A percentile compares a stretch with the other conserved stretches of the same genome.
Evolutionary conservation across 2,329 filamentous ascomycete genomes (phyloP).

Genomic region (Amylocarpus encephaloides): DNA sequence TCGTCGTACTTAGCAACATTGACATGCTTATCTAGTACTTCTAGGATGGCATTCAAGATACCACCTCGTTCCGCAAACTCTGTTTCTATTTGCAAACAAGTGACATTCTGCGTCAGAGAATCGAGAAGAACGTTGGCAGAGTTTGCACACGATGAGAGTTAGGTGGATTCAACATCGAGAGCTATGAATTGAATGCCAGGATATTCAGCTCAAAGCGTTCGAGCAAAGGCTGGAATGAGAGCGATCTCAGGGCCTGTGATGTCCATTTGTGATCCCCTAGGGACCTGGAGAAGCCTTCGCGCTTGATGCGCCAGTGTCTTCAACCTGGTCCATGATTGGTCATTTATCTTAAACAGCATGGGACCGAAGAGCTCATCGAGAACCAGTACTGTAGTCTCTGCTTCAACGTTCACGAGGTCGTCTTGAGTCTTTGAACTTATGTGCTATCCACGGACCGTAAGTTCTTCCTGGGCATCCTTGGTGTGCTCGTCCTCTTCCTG

Average conservation of each 20-base stretch:
- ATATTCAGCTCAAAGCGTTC: constrained; percentile 9
- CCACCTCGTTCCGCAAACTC: constrained; percentile 29
- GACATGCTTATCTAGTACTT: constrained; percentile 23
- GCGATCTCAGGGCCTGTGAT: constrained; percentile 2
- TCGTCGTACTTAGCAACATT: constrained; percentile 14
- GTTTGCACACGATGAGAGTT: not conserved
- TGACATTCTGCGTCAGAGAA: not conserved
- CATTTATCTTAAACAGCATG: not conserved
- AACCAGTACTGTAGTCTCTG: no score
- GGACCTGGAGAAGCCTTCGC: constrained; percentile 6
- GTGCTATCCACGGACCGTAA: no score
- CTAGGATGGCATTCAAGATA: constrained; percentile 19
- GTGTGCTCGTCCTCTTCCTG: no score
- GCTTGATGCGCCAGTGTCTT: no score
- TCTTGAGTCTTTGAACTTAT: no score
- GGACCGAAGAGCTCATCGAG: no score
- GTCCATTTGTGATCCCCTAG: constrained; percentile 3
- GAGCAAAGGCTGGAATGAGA: constrained; percentile 4
- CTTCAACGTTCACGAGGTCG: no score
- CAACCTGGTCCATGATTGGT: no score
- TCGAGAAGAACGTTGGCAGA: constrained; percentile 4
- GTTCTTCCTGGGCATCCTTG: no score
- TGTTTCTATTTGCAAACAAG: constrained; percentile 12
- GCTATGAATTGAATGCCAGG: constrained; percentile 3
- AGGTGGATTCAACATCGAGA: constrained; percentile 5